These are phyloP conservation scores for Pyrenochaeta sp. DNA, from an alignment of 2,329 filamentous ascomycete species.

Conservation along the genomic window DNA sequence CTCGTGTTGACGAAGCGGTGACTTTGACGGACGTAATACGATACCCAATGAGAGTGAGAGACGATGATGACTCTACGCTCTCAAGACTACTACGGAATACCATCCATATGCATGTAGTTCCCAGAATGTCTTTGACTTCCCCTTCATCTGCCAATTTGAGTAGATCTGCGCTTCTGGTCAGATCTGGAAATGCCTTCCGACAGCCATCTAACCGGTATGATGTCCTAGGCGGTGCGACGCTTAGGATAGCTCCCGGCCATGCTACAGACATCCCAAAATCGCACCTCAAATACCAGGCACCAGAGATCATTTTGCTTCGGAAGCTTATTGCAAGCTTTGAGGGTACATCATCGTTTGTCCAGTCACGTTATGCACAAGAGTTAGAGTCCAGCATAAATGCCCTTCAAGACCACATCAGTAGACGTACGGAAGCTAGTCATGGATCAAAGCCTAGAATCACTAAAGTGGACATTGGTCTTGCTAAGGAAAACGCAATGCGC, in stretches of 20 bases:
- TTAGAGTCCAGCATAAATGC: slow-evolving; percentile 47
- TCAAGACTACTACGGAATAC: neutral
- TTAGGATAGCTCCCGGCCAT: neutral
- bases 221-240: neutral
- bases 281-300: neutral
- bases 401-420: slow-evolving; percentile 21
- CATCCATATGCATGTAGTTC: neutral
- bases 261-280: neutral
- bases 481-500: slow-evolving; percentile 23
- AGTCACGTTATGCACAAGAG: slow-evolving; percentile 52
- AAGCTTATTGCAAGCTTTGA: slow-evolving; percentile 21
- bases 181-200: neutral
- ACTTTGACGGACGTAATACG: neutral
- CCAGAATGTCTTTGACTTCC: too few species aligned
- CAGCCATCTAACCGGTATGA: neutral
- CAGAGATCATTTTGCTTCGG: slow-evolving; percentile 17
- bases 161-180: neutral
- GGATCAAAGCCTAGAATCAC: slow-evolving; percentile 11
- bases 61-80: slow-evolving; percentile 7
- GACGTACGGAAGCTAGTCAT: neutral
- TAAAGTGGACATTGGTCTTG: slow-evolving; percentile 14
- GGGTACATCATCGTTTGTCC: slow-evolving; percentile 42
- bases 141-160: neutral
- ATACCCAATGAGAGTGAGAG: slow-evolving; percentile 6
- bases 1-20: neutral